Evolutionary conservation across 441 rosid genomes (phyloP).

Genomic region (Mallotus japonicus): DNA sequence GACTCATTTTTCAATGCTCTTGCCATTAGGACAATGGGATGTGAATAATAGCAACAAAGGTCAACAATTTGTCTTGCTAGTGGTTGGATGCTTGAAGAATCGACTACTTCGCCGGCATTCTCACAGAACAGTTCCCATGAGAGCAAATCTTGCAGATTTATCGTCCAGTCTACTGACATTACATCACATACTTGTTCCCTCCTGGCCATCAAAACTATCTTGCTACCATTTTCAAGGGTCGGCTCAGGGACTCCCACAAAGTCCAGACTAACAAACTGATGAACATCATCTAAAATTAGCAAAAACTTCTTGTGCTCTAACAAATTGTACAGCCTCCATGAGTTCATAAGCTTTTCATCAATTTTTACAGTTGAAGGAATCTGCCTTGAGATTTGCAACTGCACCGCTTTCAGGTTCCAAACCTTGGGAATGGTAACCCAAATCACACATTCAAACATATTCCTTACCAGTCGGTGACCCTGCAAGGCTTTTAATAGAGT

Average conservation of each 20-base stretch:
- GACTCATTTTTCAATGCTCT: not conserved
- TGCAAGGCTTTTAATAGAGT: not conserved
- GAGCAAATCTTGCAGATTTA: not conserved
- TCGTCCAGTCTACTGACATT: not conserved
- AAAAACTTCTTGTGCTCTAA: not conserved
- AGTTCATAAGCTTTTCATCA: not conserved
- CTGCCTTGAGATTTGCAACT: not conserved
- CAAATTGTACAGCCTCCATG: not conserved
- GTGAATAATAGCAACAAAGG: not conserved
- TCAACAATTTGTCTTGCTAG: not conserved
- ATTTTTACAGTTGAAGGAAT: not conserved
- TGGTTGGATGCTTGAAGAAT: not conserved
- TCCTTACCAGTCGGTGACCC: not conserved
- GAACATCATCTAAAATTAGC: not conserved
- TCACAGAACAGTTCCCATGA: not conserved
- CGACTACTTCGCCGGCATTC: not conserved
- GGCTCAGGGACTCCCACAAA: not conserved
- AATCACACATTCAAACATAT: not conserved
- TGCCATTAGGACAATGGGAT: not conserved
- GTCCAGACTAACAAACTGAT: not conserved
- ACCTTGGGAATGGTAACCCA: not conserved
- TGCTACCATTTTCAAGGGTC: not conserved
- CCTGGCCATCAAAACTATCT: not conserved
- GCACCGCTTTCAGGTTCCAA: not conserved
- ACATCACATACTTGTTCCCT: not conserved